Percentiles rank a stretch among this genome's conserved stretches.
Conservation (phyloP, 2,329 filamentous ascomycete genomes). For the Trichophyton equinum region DNA sequence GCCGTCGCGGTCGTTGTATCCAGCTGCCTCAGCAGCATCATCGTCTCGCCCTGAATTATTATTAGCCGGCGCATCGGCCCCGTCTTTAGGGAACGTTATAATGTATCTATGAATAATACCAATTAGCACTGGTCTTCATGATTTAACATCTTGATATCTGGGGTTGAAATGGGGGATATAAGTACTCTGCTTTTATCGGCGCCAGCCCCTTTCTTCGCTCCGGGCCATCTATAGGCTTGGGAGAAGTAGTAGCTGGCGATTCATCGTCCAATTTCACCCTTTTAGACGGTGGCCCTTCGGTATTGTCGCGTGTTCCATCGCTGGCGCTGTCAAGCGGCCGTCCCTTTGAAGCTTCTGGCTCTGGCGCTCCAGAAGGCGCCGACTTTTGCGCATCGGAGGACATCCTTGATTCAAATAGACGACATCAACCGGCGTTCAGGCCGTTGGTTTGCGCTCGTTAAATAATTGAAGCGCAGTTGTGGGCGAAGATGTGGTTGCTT, state of each 20-base stretch:
- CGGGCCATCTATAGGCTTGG: slow-evolving; percentile 17
- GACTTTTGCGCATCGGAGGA: background rate
- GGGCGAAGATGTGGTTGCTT: background rate
- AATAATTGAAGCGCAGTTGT: background rate
- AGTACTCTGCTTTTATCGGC: slow-evolving; percentile 60
- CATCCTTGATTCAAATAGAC: background rate
- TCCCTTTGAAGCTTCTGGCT: background rate
- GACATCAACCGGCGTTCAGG: background rate
- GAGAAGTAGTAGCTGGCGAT: slow-evolving; percentile 15
- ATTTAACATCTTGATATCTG: background rate
- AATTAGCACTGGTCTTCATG: background rate
- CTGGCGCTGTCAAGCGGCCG: background rate
- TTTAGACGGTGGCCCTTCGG: slow-evolving; percentile 37
- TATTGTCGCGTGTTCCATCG: background rate
- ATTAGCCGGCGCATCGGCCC: slow-evolving; percentile 22
- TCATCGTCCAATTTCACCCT: slow-evolving; percentile 41
- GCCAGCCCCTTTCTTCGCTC: slow-evolving; percentile 47
- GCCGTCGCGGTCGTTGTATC: slow-evolving; percentile 30
- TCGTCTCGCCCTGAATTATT: slow-evolving; percentile 29
- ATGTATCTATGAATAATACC: slow-evolving; percentile 20
- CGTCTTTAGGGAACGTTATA: slow-evolving; percentile 17
- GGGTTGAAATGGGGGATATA: slow-evolving; percentile 9
- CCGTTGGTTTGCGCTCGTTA: background rate
- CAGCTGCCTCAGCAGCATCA: slow-evolving; percentile 48
- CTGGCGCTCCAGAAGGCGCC: background rate